Evolutionary conservation across 2,329 filamentous ascomycete species (phyloP).

Genomic region (Aspergillus sp.): DNA sequence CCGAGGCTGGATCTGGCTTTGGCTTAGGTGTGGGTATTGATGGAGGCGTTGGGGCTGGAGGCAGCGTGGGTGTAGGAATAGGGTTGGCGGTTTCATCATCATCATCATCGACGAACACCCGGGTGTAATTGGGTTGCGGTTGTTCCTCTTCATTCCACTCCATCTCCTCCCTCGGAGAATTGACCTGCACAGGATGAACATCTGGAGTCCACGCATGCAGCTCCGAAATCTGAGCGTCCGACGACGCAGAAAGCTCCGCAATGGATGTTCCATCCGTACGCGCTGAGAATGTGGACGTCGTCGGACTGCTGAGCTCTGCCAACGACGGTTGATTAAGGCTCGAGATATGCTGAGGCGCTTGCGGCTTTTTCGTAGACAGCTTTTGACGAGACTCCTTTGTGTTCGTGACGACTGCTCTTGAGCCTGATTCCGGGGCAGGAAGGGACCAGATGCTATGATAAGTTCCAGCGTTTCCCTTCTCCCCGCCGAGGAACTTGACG

Average conservation of each 20-base stretch:
- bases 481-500: not conserved
- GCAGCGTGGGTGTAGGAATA: not conserved
- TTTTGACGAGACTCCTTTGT: not conserved
- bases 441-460: not conserved
- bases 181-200: not conserved
- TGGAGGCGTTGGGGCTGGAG: not conserved
- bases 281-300: not conserved
- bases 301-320: not conserved
- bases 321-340: not conserved
- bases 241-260: not conserved
- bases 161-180: not conserved
- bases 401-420: not conserved
- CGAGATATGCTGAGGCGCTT: not conserved
- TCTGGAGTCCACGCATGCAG: not conserved
- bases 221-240: not conserved
- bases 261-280: not conserved
- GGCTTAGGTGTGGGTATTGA: not conserved
- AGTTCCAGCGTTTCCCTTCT: not conserved
- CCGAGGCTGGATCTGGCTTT: not conserved
- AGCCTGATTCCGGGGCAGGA: not conserved
- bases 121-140: not conserved
- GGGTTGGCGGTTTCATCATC: not conserved
- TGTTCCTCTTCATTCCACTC: not conserved
- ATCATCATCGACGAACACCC: not conserved
- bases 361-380: not conserved